These are phyloP conservation scores for Epichloe festucae DNA, from an alignment of 2,329 filamentous ascomycete genomes.

Conservation along the genomic window DNA sequence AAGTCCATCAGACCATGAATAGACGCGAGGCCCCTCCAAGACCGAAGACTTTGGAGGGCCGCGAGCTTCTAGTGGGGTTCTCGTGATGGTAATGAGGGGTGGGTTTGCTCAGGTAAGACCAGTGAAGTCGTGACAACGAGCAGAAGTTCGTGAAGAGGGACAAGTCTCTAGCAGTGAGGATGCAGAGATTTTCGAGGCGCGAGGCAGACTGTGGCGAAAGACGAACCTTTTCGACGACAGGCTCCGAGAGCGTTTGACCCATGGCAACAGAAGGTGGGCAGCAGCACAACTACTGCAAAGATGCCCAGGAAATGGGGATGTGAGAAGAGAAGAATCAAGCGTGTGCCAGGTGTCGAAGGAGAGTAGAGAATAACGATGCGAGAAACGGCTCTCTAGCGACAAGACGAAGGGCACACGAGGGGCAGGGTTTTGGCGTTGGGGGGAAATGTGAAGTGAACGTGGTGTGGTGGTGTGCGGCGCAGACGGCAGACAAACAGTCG, in stretches of 20 bases:
- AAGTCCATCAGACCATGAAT: neutral
- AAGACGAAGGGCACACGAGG: conserved; percentile 4
- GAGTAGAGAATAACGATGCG: conserved; percentile 1
- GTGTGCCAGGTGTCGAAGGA: conserved; percentile 1
- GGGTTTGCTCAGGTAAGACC: neutral
- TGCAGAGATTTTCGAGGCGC: neutral
- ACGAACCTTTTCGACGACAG: conserved; percentile 91
- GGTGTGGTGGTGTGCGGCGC: neutral
- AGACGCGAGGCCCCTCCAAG: conserved; percentile 4
- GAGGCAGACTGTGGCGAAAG: neutral
- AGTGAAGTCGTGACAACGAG: neutral
- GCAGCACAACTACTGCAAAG: conserved; percentile 15
- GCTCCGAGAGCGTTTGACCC: conserved; percentile 99
- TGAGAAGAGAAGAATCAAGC: conserved; percentile 2
- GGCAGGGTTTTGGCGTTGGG: conserved; percentile 1
- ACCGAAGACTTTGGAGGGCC: neutral
- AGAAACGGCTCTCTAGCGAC: conserved; percentile 3
- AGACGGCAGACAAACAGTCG: neutral
- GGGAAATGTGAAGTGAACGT: conserved; percentile 1
- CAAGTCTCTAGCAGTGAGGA: neutral
- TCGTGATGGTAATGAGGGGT: conserved; percentile 1
- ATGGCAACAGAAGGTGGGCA: conserved; percentile 38
- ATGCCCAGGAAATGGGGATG: conserved; percentile 8
- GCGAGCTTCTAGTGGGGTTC: conserved; percentile 2
- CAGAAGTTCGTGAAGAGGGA: neutral